Base-by-base conservation (phyloP, 2,329 filamentous ascomycete species). In the Hypoxylon rubiginosum region DNA sequence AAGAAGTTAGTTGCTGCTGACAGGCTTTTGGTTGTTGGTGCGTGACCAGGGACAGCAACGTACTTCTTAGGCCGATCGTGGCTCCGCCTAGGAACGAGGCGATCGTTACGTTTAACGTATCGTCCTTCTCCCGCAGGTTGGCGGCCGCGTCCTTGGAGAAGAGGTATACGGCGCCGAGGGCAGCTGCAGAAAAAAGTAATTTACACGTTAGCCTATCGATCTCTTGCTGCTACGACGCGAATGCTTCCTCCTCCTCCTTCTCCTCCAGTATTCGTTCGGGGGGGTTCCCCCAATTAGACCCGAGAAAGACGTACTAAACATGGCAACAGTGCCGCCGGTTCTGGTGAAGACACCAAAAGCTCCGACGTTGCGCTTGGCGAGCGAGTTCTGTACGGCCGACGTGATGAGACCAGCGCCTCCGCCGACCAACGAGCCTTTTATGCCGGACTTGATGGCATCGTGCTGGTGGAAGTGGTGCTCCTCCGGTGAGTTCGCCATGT, bases 71-170 rank as follows among this genome's bases (percentile, higher is more conserved):
- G 58, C 93, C 94, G 49, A 94, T 76, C 58, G 93, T 84, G 46
- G 89, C 84, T 70, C 94, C 94, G 53, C 87, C 89, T 54, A 92
- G 83, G 80, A 96, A 93, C 59, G 93, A 93, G 71, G 90, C 93
- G 67, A 94, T 83, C 43, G 88, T 87, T 60, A 90, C 83, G 79
- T 94, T 96, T 82, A 87, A 91, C 71, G 85, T 83, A 78, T 97
- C 94, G 64, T 97, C 88, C 82, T 91, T 93, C 80, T 94, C 86
- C 75, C 94, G 90, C 71, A 97, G 83, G 82, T 97, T 97, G 79
- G 93, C 92, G 49, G 91, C 86, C 53, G 92, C 91, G 73, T 86
- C 87, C 73, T 87, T 90, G 73, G 90, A 86, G 83, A 97, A 97
- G 74, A 88, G 86, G 81, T 93, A 97, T 67, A 90, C 86, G 74